Evolutionary conservation across 495 filamentous ascomycete genomes (phyloP), one percentile per base, ranked within the genome.

Genomic region (Rostrohypoxylon terebratum): DNA sequence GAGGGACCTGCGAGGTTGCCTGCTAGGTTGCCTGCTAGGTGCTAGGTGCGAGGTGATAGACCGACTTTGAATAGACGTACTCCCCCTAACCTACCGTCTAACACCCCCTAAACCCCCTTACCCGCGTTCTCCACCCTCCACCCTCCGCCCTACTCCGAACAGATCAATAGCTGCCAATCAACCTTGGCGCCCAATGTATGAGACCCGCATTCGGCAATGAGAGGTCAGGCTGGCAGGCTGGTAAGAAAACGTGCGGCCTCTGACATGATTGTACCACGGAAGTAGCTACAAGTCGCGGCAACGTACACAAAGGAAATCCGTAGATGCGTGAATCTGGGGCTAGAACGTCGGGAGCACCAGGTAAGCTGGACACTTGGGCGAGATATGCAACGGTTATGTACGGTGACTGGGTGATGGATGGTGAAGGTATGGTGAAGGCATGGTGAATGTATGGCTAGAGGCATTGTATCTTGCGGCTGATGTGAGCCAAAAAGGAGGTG

Each of bases 401-500:
- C 8, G 42, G 42, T 45, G 13, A 45, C 6, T 3, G 28, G 42
- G 42, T 45, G 13, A 45, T 28, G 28, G 28, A 28, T 28, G 28
- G 28, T 28, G 3, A 28, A 28, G 3, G 28, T 28, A 28, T 28
- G 28, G 28, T 5, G n/a, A n/a, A n/a, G n/a, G n/a, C 28, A 3
- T 28, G n/a, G n/a, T n/a, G n/a, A n/a, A n/a, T 28, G 28, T 28
- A 28, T 28, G 28, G 28, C 28, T 28, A 5, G 42, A 18, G 16
- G 42, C 18, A 45, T 45, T 59, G 70, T 61, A 60, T 44, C 51
- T 63, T 73, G 70, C 70, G 70, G 70, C 70, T 73, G 70, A 73
- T 73, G 70, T 73, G 70, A 73, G 70, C 54, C 25, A 63, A 63
- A 53, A 69, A 50, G 62, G 62, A 65, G 71, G 66, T 54, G 51